phyloP scores from a whole-genome alignment of 2,329 filamentous ascomycete genomes.

The Ceratocystis destructans region DNA sequence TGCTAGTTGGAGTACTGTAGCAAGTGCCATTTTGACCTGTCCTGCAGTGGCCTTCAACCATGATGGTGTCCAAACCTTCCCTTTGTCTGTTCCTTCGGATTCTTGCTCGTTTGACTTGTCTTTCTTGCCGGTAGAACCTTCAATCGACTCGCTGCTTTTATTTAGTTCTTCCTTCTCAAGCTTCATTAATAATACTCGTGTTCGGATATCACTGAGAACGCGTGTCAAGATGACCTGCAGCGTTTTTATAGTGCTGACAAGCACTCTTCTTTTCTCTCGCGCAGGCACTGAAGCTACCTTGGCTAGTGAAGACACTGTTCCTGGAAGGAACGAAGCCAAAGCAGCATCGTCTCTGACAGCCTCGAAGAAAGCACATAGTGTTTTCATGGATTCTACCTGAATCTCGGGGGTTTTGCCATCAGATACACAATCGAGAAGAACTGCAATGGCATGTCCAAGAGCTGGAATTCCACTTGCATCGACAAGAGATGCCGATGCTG shows the following conservation, averaged over 20 bases:
- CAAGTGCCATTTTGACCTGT: conserved; percentile 73
- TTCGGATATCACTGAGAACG: conserved; percentile 45
- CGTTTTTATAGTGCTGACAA: conserved; percentile 47
- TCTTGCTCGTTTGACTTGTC: neutral
- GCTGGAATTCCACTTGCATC: conserved; percentile 55
- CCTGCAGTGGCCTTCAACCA: conserved; percentile 72
- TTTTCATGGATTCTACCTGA: conserved; percentile 54
- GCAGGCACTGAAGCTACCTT: conserved; percentile 59
- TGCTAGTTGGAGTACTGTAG: conserved; percentile 61
- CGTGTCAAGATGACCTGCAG: conserved; percentile 41
- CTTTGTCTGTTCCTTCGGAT: conserved; percentile 22
- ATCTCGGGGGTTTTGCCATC: conserved; percentile 52
- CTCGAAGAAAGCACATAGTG: conserved; percentile 47
- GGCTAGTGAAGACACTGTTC: conserved; percentile 68
- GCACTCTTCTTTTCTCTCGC: conserved; percentile 41
- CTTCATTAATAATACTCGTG: conserved; percentile 33
- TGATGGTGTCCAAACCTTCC: conserved; percentile 33
- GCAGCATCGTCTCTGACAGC: conserved; percentile 59
- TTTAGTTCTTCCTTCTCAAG: conserved; percentile 21
- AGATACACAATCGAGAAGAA: conserved; percentile 60
- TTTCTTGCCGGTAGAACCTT: neutral
- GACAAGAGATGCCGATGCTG: conserved; percentile 37
- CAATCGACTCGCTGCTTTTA: neutral
- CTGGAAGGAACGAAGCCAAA: conserved; percentile 74
- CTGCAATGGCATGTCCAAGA: conserved; percentile 67